Conservation (phyloP, 2,329 filamentous ascomycete species). For the Apiospora saccharicola region DNA sequence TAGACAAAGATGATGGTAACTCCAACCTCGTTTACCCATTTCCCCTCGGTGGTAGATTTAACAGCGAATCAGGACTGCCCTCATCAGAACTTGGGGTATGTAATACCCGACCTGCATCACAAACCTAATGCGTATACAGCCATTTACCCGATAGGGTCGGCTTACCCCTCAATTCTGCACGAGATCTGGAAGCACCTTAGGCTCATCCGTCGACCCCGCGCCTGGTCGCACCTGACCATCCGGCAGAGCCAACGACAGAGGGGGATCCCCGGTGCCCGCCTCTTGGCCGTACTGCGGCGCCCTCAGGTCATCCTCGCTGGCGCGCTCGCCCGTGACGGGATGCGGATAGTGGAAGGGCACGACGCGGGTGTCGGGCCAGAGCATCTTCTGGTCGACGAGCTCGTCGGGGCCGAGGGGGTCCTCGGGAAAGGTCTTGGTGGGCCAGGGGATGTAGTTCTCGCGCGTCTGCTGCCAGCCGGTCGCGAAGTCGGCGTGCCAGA, state of each 20-base stretch:
- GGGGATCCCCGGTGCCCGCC: slow-evolving; percentile 47
- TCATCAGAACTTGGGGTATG: not conserved
- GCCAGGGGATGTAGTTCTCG: slow-evolving; percentile 61
- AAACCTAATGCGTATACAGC: not conserved
- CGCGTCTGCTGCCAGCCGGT: slow-evolving; percentile 60
- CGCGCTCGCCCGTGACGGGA: slow-evolving; percentile 55
- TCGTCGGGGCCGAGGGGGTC: slow-evolving; percentile 60
- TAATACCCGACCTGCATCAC: not conserved
- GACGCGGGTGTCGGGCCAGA: slow-evolving; percentile 64
- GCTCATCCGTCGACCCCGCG: slow-evolving; percentile 42
- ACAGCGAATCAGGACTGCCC: not conserved
- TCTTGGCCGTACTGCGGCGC: slow-evolving; percentile 54
- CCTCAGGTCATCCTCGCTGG: slow-evolving; percentile 55
- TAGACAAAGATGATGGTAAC: not conserved
- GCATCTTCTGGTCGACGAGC: slow-evolving; percentile 59
- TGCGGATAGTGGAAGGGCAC: slow-evolving; percentile 62
- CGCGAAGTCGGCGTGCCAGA: slow-evolving; percentile 63
- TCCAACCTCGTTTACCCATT: not conserved
- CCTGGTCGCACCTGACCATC: slow-evolving; percentile 46
- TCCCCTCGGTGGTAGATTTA: not conserved
- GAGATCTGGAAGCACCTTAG: slow-evolving; percentile 46
- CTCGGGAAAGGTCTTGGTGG: slow-evolving; percentile 55
- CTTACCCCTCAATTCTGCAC: not conserved
- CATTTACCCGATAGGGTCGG: not conserved
- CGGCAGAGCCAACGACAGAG: slow-evolving; percentile 50